phyloP scores from a whole-genome alignment of 768 basidiomycete genomes.

The Termitomyces sp. region DNA sequence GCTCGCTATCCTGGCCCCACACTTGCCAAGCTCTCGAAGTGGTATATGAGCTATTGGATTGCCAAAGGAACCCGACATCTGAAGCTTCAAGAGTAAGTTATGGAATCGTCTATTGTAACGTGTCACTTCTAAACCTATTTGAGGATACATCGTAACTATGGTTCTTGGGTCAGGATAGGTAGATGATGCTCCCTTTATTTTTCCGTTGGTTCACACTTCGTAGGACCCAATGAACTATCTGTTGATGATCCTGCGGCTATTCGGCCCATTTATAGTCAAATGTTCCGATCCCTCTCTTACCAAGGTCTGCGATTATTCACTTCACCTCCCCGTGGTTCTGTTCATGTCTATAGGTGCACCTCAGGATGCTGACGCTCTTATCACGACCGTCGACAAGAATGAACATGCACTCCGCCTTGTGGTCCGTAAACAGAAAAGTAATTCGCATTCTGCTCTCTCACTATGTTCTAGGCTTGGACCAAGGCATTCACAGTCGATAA shows the following conservation, averaged over 20 bases:
- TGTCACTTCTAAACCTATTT: no score
- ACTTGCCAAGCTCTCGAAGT: slow-evolving; percentile 5
- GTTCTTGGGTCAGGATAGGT: slow-evolving; percentile 28
- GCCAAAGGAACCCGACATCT: background rate
- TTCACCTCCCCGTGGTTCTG: background rate
- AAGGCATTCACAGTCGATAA: background rate
- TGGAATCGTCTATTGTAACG: background rate
- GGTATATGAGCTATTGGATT: slow-evolving; percentile 1
- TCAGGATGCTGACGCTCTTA: slow-evolving; percentile 15
- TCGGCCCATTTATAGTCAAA: slow-evolving; percentile 21
- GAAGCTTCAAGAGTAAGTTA: background rate
- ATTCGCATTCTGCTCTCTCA: background rate
- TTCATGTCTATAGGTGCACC: slow-evolving; percentile 3
- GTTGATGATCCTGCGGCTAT: slow-evolving; percentile 19
- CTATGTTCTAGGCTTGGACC: background rate
- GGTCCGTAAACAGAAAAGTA: slow-evolving; percentile 7
- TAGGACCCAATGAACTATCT: slow-evolving; percentile 34
- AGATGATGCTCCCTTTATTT: background rate
- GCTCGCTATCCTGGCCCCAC: slow-evolving; percentile 7
- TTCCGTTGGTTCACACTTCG: background rate
- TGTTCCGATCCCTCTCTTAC: slow-evolving; percentile 23
- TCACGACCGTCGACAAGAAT: slow-evolving; percentile 13
- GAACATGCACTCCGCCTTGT: slow-evolving; percentile 10
- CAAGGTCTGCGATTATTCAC: background rate
- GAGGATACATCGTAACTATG: slow-evolving; percentile 23